phyloP scores from a whole-genome alignment of 202 grass and related monocot genomes.

The Zizania palustris region DNA sequence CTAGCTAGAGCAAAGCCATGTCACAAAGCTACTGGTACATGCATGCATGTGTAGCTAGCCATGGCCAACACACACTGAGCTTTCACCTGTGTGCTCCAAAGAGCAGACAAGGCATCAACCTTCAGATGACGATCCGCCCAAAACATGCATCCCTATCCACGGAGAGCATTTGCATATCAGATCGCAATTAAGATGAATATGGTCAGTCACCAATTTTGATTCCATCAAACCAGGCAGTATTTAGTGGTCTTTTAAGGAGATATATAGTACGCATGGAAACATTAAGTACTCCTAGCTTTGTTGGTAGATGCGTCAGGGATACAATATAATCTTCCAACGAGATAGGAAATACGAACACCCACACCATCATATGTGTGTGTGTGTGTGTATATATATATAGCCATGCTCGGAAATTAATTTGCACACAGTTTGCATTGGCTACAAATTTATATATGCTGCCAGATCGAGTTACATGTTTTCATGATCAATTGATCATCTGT shows the following conservation, averaged over 20 bases:
- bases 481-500: neutral
- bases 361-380: too few species aligned
- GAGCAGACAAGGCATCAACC: constrained; percentile 19
- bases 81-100: constrained; percentile 43
- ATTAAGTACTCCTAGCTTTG: neutral
- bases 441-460: neutral
- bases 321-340: neutral
- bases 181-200: constrained; percentile 3
- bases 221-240: constrained; percentile 11
- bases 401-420: constrained; percentile 10
- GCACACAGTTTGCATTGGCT: neutral
- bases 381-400: neutral
- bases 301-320: neutral
- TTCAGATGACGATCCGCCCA: neutral
- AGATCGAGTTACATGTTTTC: constrained; percentile 7
- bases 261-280: neutral
- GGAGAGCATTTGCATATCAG: neutral
- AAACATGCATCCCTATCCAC: neutral
- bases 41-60: neutral
- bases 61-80: constrained; percentile 26
- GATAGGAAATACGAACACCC: neutral
- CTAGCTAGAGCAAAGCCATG: too few species aligned
- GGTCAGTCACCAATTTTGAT: neutral
- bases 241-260: neutral
- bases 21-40: too few species aligned